These are phyloP conservation scores for Mycena rosella DNA, from an alignment of 768 basidiomycete genomes.

Conservation along the genomic window DNA sequence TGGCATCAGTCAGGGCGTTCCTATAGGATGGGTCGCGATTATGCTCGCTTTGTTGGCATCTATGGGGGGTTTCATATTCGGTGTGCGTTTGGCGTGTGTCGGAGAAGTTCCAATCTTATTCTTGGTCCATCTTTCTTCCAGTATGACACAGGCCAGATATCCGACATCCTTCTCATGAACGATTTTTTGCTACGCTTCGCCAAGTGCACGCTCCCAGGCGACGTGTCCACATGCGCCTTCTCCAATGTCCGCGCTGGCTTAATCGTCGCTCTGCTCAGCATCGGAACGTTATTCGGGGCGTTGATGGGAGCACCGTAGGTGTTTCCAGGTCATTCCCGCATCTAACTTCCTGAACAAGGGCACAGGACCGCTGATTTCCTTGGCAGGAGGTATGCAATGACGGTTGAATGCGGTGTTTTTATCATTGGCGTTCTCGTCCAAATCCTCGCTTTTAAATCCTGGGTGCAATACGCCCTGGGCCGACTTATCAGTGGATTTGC, in stretches of 20 bases:
- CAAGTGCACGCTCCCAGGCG: slow-evolving; percentile 56
- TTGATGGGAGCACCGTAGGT: slow-evolving; percentile 72
- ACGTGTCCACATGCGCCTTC: slow-evolving; percentile 63
- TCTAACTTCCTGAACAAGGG: slow-evolving; percentile 14
- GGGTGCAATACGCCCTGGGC: slow-evolving; percentile 79
- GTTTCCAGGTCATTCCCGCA: background rate
- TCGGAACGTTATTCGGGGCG: slow-evolving; percentile 76
- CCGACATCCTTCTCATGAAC: slow-evolving; percentile 79
- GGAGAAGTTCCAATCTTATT: slow-evolving; percentile 22
- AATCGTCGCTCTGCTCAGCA: slow-evolving; percentile 77
- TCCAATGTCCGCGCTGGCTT: slow-evolving; percentile 69
- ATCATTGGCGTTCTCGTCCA: slow-evolving; percentile 73
- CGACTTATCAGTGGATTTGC: slow-evolving; percentile 76
- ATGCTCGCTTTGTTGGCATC: slow-evolving; percentile 75
- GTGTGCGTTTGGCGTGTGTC: slow-evolving; percentile 46
- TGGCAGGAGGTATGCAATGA: slow-evolving; percentile 78
- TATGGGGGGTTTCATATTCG: slow-evolving; percentile 80
- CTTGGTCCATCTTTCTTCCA: slow-evolving; percentile 36
- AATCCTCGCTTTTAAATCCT: slow-evolving; percentile 60
- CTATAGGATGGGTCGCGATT: slow-evolving; percentile 73
- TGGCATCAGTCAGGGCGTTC: slow-evolving; percentile 63
- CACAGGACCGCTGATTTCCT: slow-evolving; percentile 71
- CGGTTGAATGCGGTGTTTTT: slow-evolving; percentile 68
- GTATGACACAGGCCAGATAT: slow-evolving; percentile 85
- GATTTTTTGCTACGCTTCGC: slow-evolving; percentile 78